These are phyloP conservation scores for Sicyos baderoa DNA, from an alignment of 306 rosid genomes.

Conservation along the genomic window DNA sequence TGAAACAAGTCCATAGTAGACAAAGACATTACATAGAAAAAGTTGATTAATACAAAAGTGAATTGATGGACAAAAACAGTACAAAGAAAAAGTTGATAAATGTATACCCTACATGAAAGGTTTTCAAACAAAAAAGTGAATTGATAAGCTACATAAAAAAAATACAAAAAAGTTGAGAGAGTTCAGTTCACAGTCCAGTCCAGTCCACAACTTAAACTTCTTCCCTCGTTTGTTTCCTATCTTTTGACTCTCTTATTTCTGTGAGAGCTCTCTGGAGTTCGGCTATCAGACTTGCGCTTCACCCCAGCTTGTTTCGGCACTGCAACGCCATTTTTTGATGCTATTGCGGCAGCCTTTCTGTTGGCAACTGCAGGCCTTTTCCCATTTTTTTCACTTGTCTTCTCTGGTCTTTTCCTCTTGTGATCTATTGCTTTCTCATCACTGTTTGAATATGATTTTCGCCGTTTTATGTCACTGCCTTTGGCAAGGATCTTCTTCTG, in stretches of 20 bases:
- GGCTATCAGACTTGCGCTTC: constrained; percentile 73
- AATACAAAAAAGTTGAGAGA: background rate
- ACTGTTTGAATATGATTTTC: constrained; percentile 16
- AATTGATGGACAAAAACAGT: background rate
- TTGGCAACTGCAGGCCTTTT: constrained; percentile 90
- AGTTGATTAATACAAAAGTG: too few relatives aligned
- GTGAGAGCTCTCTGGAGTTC: constrained; percentile 55
- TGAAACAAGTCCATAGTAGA: background rate
- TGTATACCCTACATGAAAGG: too few relatives aligned
- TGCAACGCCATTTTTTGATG: constrained; percentile 26
- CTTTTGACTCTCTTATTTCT: constrained; percentile 43
- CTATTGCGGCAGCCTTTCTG: constrained; percentile 43
- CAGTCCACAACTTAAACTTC: background rate
- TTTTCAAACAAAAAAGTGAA: background rate
- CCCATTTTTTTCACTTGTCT: constrained; percentile 31
- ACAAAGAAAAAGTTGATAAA: background rate
- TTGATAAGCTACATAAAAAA: background rate
- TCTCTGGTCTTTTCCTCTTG: constrained; percentile 24
- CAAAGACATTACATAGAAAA: too few relatives aligned
- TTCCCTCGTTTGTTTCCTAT: constrained; percentile 23
- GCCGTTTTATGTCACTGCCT: constrained; percentile 12
- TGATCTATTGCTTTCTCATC: constrained; percentile 8
- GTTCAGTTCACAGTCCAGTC: background rate
- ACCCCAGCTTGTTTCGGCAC: constrained; percentile 41
- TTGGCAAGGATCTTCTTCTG: constrained; percentile 13